Evolutionary conservation across 1,139 yeast species (phyloP).

Genomic region (Hyphopichia fennica): DNA sequence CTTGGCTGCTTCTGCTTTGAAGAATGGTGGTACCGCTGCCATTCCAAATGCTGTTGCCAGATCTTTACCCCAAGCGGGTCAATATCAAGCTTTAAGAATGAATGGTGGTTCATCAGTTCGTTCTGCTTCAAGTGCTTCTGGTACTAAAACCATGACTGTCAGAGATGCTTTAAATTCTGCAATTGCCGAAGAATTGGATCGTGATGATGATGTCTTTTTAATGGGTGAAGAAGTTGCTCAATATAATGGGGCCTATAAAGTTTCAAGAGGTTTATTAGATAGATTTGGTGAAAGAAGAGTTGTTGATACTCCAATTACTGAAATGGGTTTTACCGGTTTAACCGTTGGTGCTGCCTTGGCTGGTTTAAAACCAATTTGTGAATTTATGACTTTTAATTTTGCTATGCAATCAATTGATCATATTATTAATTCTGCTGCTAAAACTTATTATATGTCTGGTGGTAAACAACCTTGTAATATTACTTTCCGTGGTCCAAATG

Average conservation of each 20-base stretch:
- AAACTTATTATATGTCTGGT: constrained; percentile 98
- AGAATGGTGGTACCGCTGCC: constrained; percentile 18
- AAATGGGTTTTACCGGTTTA: constrained; percentile 98
- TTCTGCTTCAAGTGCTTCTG: constrained; percentile 49
- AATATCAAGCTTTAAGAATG: constrained; percentile 38
- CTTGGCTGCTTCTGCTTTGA: constrained; percentile 43
- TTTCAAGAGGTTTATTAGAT: constrained; percentile 92
- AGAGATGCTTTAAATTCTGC: constrained; percentile 97
- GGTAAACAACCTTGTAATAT: constrained; percentile 97
- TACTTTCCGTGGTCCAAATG: constrained; percentile 98
- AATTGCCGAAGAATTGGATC: constrained; percentile 95
- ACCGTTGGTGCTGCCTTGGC: constrained; percentile 98
- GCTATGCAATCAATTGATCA: constrained; percentile 99
- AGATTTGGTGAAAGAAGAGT: constrained; percentile 97
- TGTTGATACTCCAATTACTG: constrained; percentile 97
- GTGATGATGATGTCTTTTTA: constrained; percentile 89
- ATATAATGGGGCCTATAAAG: constrained; percentile 98
- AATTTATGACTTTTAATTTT: constrained; percentile 98
- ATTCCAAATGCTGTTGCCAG: constrained; percentile 10
- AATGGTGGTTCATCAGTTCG: constrained; percentile 21
- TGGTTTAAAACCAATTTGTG: constrained; percentile 95
- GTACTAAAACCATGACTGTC: constrained; percentile 76
- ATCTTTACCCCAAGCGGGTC: constrained; percentile 28
- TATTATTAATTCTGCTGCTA: constrained; percentile 96
- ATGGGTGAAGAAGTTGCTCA: constrained; percentile 99